Percentiles rank a stretch among this genome's conserved stretches.
Conservation (phyloP, 1,284 basidiomycete genomes). For the Grifola frondosa region DNA sequence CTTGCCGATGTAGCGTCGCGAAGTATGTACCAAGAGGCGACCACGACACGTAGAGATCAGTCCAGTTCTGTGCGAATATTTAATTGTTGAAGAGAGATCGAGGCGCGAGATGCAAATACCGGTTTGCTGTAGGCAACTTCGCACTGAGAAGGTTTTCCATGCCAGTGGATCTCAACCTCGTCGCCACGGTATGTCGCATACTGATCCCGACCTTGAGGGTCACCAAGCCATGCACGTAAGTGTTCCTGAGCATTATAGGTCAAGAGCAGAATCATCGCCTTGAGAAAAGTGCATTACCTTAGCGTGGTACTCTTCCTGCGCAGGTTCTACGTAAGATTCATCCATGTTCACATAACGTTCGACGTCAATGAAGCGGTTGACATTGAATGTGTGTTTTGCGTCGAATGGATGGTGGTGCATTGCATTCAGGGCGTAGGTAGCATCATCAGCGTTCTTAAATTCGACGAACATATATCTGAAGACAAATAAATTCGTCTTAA, state of each 20-base stretch:
- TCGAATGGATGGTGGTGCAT: constrained; percentile 92
- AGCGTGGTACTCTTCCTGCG: constrained; percentile 77
- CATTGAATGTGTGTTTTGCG: constrained; percentile 86
- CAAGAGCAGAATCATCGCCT: too few species aligned
- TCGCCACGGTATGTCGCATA: constrained; percentile 93
- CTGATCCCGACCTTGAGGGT: constrained; percentile 92
- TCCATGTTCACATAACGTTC: constrained; percentile 83
- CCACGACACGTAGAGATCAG: constrained; percentile 97
- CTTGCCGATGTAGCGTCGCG: constrained; percentile 92
- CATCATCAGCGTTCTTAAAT: constrained; percentile 80
- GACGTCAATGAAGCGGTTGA: constrained; percentile 93
- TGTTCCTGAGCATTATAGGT: constrained; percentile 81
- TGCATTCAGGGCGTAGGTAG: constrained; percentile 74
- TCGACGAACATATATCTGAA: constrained; percentile 88
- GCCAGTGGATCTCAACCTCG: constrained; percentile 92
- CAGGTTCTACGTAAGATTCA: constrained; percentile 83
- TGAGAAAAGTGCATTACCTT: constrained; percentile 54
- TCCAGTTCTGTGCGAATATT: constrained; percentile 62
- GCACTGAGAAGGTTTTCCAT: constrained; percentile 86
- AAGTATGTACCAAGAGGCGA: constrained; percentile 95
- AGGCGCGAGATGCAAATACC: constrained; percentile 41
- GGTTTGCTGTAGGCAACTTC: constrained; percentile 78
- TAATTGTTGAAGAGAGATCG: not conserved
- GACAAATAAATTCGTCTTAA: not conserved
- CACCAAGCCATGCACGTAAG: constrained; percentile 92